Percentiles rank a stretch among this genome's conserved stretches.
Evolutionary conservation across 2,329 filamentous ascomycete genomes (phyloP).

Genomic region (Rhytidhysteron rufulum): DNA sequence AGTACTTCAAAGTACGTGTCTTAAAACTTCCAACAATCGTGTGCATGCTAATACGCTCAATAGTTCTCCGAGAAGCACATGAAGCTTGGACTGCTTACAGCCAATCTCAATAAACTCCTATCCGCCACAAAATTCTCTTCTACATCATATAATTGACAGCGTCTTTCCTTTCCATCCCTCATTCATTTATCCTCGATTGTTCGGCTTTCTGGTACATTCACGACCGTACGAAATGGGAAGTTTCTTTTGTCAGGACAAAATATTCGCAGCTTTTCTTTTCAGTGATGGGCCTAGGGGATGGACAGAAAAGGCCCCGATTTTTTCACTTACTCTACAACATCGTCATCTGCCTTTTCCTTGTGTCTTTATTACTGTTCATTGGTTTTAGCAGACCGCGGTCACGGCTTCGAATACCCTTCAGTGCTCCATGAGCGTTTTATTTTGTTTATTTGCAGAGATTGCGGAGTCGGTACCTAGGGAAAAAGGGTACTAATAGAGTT

Average conservation of each 20-base stretch:
- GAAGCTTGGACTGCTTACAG: slow-evolving; percentile 33
- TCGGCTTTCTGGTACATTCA: slow-evolving; percentile 7
- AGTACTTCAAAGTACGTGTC: slow-evolving; percentile 31
- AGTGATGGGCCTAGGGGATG: too few relatives aligned
- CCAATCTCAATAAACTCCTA: slow-evolving; percentile 10
- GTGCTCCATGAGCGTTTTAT: too few relatives aligned
- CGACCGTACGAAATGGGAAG: slow-evolving; percentile 13
- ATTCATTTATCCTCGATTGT: not conserved
- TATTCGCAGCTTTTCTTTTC: too few relatives aligned
- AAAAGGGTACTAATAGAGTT: too few relatives aligned
- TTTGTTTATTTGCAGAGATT: too few relatives aligned
- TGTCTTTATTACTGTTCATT: too few relatives aligned
- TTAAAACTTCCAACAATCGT: not conserved
- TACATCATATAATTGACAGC: slow-evolving; percentile 4
- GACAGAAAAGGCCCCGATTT: too few relatives aligned
- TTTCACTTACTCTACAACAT: too few relatives aligned
- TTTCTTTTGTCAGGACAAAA: slow-evolving; percentile 13
- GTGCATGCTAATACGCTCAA: not conserved
- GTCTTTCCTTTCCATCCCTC: slow-evolving; percentile 2
- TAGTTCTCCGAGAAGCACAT: slow-evolving; percentile 35
- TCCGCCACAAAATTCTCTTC: not conserved
- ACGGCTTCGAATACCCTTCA: too few relatives aligned
- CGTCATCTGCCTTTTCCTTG: too few relatives aligned
- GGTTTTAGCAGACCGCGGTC: too few relatives aligned
- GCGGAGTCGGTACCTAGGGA: too few relatives aligned